Evolutionary conservation across 495 filamentous ascomycete species (phyloP), one percentile per base, ranked within the genome.

Genomic region (Aspergillus cavernicola): DNA sequence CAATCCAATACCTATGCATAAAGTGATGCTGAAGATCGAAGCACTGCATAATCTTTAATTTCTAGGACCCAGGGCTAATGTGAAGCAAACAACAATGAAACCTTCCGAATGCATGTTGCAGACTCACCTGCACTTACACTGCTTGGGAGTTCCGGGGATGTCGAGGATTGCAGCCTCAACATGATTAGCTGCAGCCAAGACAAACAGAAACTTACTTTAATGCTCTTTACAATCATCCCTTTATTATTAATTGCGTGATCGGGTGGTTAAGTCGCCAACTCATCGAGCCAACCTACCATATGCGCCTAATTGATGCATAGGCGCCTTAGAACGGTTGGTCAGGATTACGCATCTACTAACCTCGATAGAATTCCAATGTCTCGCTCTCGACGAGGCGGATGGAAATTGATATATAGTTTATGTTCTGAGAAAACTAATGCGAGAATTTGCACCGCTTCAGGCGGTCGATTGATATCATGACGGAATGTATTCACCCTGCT

Each of bases 31-130:
- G 37, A 20, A 22, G 9, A 40, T 18, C 8, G 6, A 37, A 50
- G n/a, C 55, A 28, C 7, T 10, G 42, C 15, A n/a, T 19, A n/a
- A 18, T 36, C 23, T 23, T 32, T 10, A 23, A 15, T 42, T 9
- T 42, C 28, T 26, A 15, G 19, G 24, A 28, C 15, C 26, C 31
- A 41, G 44, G 55, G 59, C 60, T 51, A 49, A 56, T 48, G 49
- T 59, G 52, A 57, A 62, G 56, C 60, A 52, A 23, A 50, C 53
- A 59, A 35, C 53, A 42, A 26, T 23, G 47, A 29, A 31, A n/a
- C 15, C 31, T 20, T 10, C 19, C n/a, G 24, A 20, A 11, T 18
- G 18, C 4, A 7, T 20, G 9, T 22, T 12, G 19, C 26, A n/a
- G 23, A 28, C 35, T n/a, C 16, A n/a, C 7, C 35, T 9, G 24